phyloP scores from a whole-genome alignment of 2,329 filamentous ascomycete species.

The Trichoderma atrobrunneum region DNA sequence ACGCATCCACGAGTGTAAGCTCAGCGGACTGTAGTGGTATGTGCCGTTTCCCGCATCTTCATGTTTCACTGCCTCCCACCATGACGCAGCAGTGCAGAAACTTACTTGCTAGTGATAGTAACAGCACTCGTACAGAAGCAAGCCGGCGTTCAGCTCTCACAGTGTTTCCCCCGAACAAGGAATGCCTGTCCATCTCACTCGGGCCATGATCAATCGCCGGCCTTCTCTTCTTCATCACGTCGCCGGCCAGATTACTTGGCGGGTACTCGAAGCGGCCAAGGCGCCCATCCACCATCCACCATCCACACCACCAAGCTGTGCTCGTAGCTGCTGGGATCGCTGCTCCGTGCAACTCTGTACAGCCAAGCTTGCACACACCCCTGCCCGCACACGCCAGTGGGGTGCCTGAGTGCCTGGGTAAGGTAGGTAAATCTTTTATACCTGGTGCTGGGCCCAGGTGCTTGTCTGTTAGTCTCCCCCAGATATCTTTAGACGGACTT shows the following conservation, averaged over 20 bases:
- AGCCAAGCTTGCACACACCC: not conserved
- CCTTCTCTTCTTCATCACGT: not conserved
- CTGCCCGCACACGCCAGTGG: conserved; percentile 9
- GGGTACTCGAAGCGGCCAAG: not conserved
- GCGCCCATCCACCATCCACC: not conserved
- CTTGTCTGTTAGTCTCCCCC: conserved; percentile 18
- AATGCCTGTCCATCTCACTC: not conserved
- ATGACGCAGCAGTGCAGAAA: not conserved
- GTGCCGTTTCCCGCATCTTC: not conserved
- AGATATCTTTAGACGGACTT: conserved; percentile 18
- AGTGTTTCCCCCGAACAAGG: not conserved
- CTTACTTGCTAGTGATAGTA: not conserved
- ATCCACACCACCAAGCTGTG: not conserved
- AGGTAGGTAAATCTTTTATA: not conserved
- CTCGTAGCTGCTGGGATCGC: not conserved
- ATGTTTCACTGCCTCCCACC: not conserved
- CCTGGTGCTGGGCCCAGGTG: not conserved
- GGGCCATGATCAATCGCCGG: not conserved
- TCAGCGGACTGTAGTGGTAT: not conserved
- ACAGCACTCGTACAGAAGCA: not conserved
- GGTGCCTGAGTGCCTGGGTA: not conserved
- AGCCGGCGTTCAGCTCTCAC: not conserved
- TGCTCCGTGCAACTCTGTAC: not conserved
- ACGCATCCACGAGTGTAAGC: not conserved
- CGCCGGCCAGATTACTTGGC: not conserved